Percentiles rank a stretch among this genome's conserved stretches.
phyloP scores from a whole-genome alignment of 306 rosid genomes.

The Potentilla sterilis region DNA sequence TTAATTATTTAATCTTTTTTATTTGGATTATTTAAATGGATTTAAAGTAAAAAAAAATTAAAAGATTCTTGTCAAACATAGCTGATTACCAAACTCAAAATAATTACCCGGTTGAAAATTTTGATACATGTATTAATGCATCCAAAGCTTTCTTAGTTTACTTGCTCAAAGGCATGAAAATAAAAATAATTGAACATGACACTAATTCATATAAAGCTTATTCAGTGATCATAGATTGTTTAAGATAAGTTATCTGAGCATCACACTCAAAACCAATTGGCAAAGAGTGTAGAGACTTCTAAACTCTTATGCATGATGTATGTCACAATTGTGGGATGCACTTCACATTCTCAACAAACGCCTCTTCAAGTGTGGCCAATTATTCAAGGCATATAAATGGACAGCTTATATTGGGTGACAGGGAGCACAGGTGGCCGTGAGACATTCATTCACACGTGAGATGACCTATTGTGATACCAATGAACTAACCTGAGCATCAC shows the following conservation, averaged over 20 bases:
- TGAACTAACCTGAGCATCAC: background rate
- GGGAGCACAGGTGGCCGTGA: background rate
- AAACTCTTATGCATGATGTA: background rate
- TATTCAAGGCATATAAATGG: too few species aligned
- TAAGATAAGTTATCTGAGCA: background rate
- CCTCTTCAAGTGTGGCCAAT: background rate
- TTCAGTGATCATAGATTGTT: background rate
- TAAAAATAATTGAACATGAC: background rate
- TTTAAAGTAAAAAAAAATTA: background rate
- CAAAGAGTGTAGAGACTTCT: background rate
- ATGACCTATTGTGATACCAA: too few species aligned
- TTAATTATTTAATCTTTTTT: too few species aligned
- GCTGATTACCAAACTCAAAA: background rate
- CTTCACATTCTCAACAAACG: too few species aligned
- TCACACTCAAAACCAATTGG: background rate
- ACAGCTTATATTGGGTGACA: background rate
- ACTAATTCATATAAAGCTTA: background rate
- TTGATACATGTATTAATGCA: background rate
- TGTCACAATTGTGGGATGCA: background rate
- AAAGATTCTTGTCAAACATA: background rate
- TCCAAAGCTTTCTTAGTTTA: background rate
- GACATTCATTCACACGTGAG: background rate
- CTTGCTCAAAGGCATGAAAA: background rate
- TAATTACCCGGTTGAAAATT: background rate
- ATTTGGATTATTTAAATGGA: background rate